phyloP scores from a whole-genome alignment of 129 eudicot genomes.

The Calendula officinalis region DNA sequence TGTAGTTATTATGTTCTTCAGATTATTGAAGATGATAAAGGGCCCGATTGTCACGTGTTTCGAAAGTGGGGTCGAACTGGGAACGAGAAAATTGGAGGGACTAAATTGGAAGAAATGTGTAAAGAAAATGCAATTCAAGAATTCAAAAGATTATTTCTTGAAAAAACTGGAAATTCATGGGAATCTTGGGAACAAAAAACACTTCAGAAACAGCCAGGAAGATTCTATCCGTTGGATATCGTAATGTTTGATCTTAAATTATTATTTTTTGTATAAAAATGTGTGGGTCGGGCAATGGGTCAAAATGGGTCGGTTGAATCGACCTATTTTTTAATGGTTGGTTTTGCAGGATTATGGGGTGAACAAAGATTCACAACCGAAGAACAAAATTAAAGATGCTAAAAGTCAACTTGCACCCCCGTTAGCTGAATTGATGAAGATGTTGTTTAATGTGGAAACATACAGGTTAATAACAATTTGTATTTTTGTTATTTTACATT shows the following conservation, averaged over 20 bases:
- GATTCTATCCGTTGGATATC: slow-evolving; percentile 85
- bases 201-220: slow-evolving; percentile 85
- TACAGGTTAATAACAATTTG: slow-evolving; percentile 53
- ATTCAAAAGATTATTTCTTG: slow-evolving; percentile 80
- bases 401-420: slow-evolving; percentile 74
- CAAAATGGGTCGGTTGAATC: slow-evolving; percentile 7
- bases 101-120: slow-evolving; percentile 60
- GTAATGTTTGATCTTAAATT: slow-evolving; percentile 37
- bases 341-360: slow-evolving; percentile 86
- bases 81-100: slow-evolving; percentile 79
- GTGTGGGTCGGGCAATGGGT: slow-evolving; percentile 16
- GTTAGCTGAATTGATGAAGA: slow-evolving; percentile 82
- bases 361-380: slow-evolving; percentile 55
- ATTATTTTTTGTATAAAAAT: not conserved
- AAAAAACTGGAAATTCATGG: slow-evolving; percentile 95
- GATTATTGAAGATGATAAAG: slow-evolving; percentile 88
- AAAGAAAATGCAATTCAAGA: slow-evolving; percentile 66
- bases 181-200: slow-evolving; percentile 71
- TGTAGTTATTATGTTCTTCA: slow-evolving; percentile 90
- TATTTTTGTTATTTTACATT: not conserved
- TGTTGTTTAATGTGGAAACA: slow-evolving; percentile 90
- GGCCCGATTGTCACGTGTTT: slow-evolving; percentile 74
- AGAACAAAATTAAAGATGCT: slow-evolving; percentile 48
- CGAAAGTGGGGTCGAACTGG: slow-evolving; percentile 99
- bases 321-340: slow-evolving; percentile 1